phyloP scores from a whole-genome alignment of 2,329 filamentous ascomycete genomes.

The Monilinia polystroma region DNA sequence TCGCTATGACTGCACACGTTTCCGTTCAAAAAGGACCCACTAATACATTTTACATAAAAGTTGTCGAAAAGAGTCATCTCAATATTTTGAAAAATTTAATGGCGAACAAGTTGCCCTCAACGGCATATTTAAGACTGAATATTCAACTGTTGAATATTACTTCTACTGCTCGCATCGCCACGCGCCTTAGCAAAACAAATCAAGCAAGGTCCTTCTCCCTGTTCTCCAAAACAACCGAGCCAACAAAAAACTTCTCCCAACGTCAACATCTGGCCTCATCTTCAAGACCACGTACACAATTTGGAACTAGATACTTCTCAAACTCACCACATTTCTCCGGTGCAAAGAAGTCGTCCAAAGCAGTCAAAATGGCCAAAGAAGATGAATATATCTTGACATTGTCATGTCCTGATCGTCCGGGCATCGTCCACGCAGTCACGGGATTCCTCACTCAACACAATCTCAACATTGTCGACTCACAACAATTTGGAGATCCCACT shows the following conservation, averaged over 20 bases:
- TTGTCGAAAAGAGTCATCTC: slow-evolving; percentile 14
- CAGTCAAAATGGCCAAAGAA: slow-evolving; percentile 48
- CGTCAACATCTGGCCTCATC: slow-evolving; percentile 10
- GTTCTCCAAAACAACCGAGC: slow-evolving; percentile 12
- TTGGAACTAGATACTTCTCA: neutral
- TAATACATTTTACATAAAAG: slow-evolving; percentile 2
- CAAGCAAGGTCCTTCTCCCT: slow-evolving; percentile 18
- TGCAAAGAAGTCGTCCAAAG: neutral
- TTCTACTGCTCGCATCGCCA: neutral
- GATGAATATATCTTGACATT: slow-evolving; percentile 64
- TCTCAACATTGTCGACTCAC: slow-evolving; percentile 80
- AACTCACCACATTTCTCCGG: neutral
- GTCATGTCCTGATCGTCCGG: slow-evolving; percentile 79
- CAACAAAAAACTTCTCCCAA: neutral
- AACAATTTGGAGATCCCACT: slow-evolving; percentile 76
- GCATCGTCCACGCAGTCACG: slow-evolving; percentile 82
- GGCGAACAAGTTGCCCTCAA: slow-evolving; percentile 12
- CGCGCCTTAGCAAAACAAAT: neutral
- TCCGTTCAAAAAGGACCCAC: slow-evolving; percentile 2
- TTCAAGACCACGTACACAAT: neutral
- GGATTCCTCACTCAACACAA: slow-evolving; percentile 70
- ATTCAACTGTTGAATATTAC: neutral
- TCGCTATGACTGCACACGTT: neutral
- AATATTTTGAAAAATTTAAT: neutral
- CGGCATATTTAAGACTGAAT: neutral